These are phyloP conservation scores for Malassezia caprae DNA, from an alignment of 1,284 basidiomycete genomes.

Conservation along the genomic window DNA sequence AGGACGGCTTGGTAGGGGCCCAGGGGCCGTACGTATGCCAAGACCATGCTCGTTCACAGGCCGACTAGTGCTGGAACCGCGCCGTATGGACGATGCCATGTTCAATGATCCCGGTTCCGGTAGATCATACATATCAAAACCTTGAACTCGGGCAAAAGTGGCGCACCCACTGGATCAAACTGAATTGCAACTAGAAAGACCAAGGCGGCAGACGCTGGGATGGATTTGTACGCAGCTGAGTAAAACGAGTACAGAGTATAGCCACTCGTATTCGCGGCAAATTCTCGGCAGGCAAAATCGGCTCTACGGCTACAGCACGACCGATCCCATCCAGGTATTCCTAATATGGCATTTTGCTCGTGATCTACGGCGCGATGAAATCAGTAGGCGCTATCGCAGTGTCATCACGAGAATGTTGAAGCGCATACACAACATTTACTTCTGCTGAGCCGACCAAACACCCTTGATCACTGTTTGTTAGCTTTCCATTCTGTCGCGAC, in stretches of 20 bases:
- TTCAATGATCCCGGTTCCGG: background rate
- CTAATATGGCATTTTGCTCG: constrained; percentile 10
- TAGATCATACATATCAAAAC: background rate
- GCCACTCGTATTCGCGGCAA: background rate
- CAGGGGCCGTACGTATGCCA: background rate
- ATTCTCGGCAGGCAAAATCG: background rate
- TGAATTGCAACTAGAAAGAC: background rate
- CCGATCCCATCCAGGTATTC: background rate
- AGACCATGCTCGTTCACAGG: background rate
- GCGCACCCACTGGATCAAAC: background rate
- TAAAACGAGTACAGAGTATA: background rate
- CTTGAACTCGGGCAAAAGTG: background rate
- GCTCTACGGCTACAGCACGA: background rate
- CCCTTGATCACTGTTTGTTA: constrained; percentile 33
- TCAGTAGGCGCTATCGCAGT: background rate
- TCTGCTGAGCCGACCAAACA: constrained; percentile 39
- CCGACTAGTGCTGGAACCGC: background rate
- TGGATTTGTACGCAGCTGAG: background rate
- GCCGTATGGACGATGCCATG: background rate
- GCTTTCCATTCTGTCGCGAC: background rate
- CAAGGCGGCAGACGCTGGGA: background rate
- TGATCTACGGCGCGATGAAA: background rate
- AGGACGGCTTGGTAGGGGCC: background rate
- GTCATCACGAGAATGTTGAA: background rate
- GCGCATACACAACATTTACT: constrained; percentile 6